Base-by-base conservation (phyloP, 2,329 filamentous ascomycete genomes). In the Akanthomyces muscarius region DNA sequence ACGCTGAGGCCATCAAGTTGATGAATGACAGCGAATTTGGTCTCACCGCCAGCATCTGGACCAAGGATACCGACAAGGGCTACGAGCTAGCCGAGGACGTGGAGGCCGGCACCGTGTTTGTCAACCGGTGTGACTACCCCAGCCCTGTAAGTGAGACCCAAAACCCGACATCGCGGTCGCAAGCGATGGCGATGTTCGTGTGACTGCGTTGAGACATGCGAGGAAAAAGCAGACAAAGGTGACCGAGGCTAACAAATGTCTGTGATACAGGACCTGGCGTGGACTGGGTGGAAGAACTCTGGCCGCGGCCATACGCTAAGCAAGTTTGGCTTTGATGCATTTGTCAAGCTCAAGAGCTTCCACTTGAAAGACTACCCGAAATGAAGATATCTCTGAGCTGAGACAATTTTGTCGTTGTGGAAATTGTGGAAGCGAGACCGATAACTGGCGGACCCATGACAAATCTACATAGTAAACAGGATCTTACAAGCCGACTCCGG, bases 11-110 rank as follows among this genome's bases (percentile, higher is more conserved):
- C 2, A 78, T 97, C 65, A 78, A 81, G 68, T 78, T 94, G 57
- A 97, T 98, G 92, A 97, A 97, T 71, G 92, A 97, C 74, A 95
- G 91, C 77, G 88, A 96, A 67, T 96, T 96, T 73, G 94, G 94
- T 5, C 82, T 98, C 65, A 97, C 94, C 4, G 94, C 93, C n/a
- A 96, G 92, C 71, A 92, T 98, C 70, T 98, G 94, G 94, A 97
- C 92, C 63, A 96, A 95, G 75, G 92, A 98, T 72, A 86, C 87
- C 2, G 81, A 80, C 52, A 88, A 83, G 72, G 94, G 89, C 18
- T 87, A 92, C 69, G 84, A 90, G 73, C 81, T 98, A 59, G 86
- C 89, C 45, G 88, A 95, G 62, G 82, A 88, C 57, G 86, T 98
- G 54, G 93, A 97, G 74, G 93, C 94, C 52, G 94, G 94, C 48